Percentiles rank a stretch among this genome's conserved stretches.
Conservation (phyloP, 2,329 filamentous ascomycete species). For the Cladosporium austrohemisphaericum region DNA sequence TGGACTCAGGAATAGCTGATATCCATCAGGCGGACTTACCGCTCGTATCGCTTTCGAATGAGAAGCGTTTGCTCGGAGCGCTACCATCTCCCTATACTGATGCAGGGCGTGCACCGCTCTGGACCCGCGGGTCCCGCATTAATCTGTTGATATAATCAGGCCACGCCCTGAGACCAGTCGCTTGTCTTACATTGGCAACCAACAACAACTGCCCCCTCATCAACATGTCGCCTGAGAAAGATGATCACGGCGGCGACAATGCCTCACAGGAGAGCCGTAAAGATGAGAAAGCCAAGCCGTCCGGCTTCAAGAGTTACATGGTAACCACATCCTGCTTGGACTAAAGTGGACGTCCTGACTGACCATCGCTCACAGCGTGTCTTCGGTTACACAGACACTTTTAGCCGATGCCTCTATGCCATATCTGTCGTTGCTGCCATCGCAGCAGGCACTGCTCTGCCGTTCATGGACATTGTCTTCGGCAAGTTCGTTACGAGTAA, state of each 20-base stretch:
- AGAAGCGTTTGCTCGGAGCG: too few species aligned
- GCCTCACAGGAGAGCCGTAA: neutral
- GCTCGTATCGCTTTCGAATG: slow-evolving; percentile 2
- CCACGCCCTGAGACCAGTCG: too few species aligned
- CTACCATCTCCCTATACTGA: neutral
- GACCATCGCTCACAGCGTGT: slow-evolving; percentile 22
- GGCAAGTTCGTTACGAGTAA: slow-evolving; percentile 44
- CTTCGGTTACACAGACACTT: slow-evolving; percentile 31
- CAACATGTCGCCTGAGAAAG: neutral
- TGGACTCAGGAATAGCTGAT: too few species aligned
- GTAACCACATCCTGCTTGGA: neutral
- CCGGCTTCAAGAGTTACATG: slow-evolving; percentile 10
- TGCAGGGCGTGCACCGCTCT: slow-evolving; percentile 2
- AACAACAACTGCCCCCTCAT: neutral
- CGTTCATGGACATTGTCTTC: slow-evolving; percentile 51
- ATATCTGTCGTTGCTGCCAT: slow-evolving; percentile 36
- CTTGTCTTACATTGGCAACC: too few species aligned
- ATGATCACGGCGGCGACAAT: neutral
- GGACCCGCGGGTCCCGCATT: slow-evolving; percentile 1
- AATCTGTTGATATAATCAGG: neutral
- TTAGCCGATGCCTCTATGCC: slow-evolving; percentile 28
- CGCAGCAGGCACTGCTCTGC: slow-evolving; percentile 43
- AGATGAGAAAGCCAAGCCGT: neutral
- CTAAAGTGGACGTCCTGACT: neutral
- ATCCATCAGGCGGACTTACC: neutral